A percentile compares a stretch with the other conserved stretches of the same genome.
phyloP scores from a whole-genome alignment of 371 early-diverging fungal genomes.

The Mucor irregularis region DNA sequence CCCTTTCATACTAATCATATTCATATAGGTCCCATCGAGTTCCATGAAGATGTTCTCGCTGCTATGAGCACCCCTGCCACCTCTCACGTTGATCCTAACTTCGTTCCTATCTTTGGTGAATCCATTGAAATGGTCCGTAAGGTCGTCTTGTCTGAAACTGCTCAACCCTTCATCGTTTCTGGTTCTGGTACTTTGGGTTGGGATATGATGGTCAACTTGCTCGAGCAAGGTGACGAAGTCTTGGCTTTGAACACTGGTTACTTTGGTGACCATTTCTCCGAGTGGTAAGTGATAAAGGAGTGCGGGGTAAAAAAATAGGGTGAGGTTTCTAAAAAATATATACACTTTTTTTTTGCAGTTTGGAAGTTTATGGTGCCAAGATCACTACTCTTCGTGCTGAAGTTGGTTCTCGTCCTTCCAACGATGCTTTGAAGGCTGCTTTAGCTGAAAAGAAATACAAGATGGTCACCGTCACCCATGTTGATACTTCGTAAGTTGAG shows the following conservation, averaged over 20 bases:
- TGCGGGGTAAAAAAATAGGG: neutral
- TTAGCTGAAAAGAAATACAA: conserved; percentile 69
- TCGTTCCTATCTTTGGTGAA: conserved; percentile 87
- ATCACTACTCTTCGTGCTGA: conserved; percentile 74
- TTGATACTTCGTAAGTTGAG: conserved; percentile 93
- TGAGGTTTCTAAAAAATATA: neutral
- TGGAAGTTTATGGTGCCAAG: conserved; percentile 87
- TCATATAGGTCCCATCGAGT: conserved; percentile 87
- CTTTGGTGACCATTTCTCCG: conserved; percentile 95
- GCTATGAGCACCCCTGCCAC: conserved; percentile 91
- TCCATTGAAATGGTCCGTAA: conserved; percentile 81
- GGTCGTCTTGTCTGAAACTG: conserved; percentile 78
- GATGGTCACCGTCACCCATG: conserved; percentile 91
- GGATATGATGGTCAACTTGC: conserved; percentile 92
- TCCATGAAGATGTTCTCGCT: conserved; percentile 83
- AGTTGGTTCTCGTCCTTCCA: conserved; percentile 67
- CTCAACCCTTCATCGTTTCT: conserved; percentile 92
- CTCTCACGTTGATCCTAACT: conserved; percentile 91
- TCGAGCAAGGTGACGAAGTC: conserved; percentile 88
- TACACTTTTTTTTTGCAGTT: conserved; percentile 39
- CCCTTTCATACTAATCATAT: neutral
- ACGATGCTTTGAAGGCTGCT: conserved; percentile 57
- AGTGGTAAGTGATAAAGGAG: conserved; percentile 63
- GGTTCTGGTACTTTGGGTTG: conserved; percentile 96
- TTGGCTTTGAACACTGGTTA: conserved; percentile 91